Percentiles rank a stretch among this genome's conserved stretches.
Conservation (phyloP, 78 protist species). For the Isochrysis galbana region DNA sequence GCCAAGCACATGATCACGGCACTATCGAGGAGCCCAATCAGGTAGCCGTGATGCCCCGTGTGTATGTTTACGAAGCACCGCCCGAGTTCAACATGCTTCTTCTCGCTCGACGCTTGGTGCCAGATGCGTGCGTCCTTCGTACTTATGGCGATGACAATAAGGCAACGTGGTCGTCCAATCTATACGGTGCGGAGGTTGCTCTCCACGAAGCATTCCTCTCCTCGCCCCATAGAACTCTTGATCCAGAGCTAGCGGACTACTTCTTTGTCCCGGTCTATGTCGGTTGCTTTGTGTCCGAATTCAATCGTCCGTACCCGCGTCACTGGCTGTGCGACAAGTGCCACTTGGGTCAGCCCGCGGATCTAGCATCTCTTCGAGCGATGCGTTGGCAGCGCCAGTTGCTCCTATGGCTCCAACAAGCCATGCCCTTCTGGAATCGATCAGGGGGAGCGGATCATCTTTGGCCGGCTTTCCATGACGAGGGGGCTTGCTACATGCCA, state of each 20-base stretch:
- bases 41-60: neutral
- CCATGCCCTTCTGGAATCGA: neutral
- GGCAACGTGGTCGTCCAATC: neutral
- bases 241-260: neutral
- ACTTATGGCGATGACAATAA: neutral
- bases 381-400: neutral
- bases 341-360: neutral
- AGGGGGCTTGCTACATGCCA: slow-evolving; percentile 22
- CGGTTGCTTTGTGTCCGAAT: slow-evolving; percentile 16
- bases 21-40: neutral
- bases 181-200: slow-evolving; percentile 24
- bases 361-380: neutral
- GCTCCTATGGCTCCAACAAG: neutral
- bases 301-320: neutral
- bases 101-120: neutral
- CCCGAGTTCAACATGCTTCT: neutral
- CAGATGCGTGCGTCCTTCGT: neutral
- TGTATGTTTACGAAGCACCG: neutral
- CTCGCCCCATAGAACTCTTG: neutral
- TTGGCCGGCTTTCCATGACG: neutral
- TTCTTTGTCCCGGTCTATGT: neutral
- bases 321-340: slow-evolving; percentile 15
- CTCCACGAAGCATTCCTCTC: neutral
- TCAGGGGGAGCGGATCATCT: neutral
- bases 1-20: neutral